phyloP scores from a whole-genome alignment of 1,139 yeast species.

The Yamadazyma atmosphaerica region DNA sequence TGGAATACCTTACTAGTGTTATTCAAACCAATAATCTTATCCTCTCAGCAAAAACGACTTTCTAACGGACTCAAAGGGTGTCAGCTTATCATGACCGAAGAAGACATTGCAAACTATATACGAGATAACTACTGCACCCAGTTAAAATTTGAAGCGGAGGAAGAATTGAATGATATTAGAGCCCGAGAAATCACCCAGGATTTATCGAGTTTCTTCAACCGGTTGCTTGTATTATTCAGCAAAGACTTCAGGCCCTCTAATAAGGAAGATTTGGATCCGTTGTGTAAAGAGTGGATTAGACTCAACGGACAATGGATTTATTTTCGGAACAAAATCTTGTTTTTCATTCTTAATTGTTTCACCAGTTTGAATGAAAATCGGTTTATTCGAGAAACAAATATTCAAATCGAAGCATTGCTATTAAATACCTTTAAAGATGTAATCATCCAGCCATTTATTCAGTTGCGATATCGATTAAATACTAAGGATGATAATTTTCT shows the following conservation, averaged over 20 bases:
- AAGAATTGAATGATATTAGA: constrained; percentile 28
- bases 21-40: constrained; percentile 18
- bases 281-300: constrained; percentile 21
- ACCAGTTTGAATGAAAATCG: constrained; percentile 28
- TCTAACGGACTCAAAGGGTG: constrained; percentile 15
- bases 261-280: constrained; percentile 6
- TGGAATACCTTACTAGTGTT: constrained; percentile 22
- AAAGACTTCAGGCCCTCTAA: constrained; percentile 20
- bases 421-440: constrained; percentile 33
- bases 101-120: constrained; percentile 31
- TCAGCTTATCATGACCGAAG: constrained; percentile 23
- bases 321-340: constrained; percentile 34
- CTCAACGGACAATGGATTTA: constrained; percentile 30
- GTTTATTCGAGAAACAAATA: constrained; percentile 19
- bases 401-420: constrained; percentile 32
- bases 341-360: constrained; percentile 28
- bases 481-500: constrained; percentile 11
- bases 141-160: constrained; percentile 14
- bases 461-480: constrained; percentile 16
- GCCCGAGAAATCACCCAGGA: constrained; percentile 34
- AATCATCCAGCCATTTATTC: constrained; percentile 30
- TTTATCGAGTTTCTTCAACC: constrained; percentile 25
- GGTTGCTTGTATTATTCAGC: constrained; percentile 24
- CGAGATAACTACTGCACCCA: constrained; percentile 21
- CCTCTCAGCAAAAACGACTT: constrained; percentile 15